These are phyloP conservation scores for Pichia ethanolica DNA, from an alignment of 805 yeast genomes.

Conservation along the genomic window DNA sequence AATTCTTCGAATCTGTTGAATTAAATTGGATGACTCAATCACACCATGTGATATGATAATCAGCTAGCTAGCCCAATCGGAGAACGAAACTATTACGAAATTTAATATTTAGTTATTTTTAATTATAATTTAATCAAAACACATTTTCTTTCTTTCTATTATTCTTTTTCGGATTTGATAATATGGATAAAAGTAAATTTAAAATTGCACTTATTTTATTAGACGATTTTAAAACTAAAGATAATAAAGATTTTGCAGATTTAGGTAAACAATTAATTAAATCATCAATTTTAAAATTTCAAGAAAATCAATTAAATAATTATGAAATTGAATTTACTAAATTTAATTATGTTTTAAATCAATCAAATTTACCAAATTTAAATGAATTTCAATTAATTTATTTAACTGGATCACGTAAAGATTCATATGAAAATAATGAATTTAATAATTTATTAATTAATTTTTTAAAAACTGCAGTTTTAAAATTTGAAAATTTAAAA, in stretches of 20 bases:
- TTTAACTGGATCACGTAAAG: constrained; percentile 46
- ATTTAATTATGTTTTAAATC: constrained; percentile 31
- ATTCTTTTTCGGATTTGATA: too few species aligned
- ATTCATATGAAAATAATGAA: constrained; percentile 41
- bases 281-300: background rate
- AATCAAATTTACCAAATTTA: constrained; percentile 17
- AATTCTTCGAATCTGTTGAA: too few species aligned
- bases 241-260: constrained; percentile 50
- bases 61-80: too few species aligned
- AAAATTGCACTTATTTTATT: constrained; percentile 10
- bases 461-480: constrained; percentile 21
- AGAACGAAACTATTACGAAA: too few species aligned
- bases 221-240: constrained; percentile 2
- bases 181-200: background rate
- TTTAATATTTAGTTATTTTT: too few species aligned
- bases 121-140: too few species aligned
- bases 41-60: background rate
- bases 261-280: constrained; percentile 28
- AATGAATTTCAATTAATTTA: constrained; percentile 34
- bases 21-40: background rate
- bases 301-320: background rate
- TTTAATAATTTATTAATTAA: constrained; percentile 28
- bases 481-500: constrained; percentile 23
- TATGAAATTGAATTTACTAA: constrained; percentile 22
- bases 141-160: too few species aligned